These are phyloP conservation scores for Atkinsonella hypoxylon DNA, from an alignment of 2,329 filamentous ascomycete species.

Conservation along the genomic window DNA sequence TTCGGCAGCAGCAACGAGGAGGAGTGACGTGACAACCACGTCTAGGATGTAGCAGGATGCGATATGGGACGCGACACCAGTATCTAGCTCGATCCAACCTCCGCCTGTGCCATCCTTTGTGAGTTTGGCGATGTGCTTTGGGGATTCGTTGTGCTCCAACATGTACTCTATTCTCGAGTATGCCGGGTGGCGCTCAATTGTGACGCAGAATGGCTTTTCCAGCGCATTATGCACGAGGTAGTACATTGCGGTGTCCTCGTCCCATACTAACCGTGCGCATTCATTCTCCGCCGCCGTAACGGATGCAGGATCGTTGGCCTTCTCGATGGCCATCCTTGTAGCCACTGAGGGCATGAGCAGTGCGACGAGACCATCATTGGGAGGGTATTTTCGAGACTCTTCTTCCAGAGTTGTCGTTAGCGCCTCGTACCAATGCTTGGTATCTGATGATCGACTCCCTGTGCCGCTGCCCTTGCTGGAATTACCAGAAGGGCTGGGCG, in stretches of 20 bases:
- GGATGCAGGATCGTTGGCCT: slow-evolving; percentile 45
- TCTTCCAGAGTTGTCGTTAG: slow-evolving; percentile 47
- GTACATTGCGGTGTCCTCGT: slow-evolving; percentile 45
- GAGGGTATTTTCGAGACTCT: slow-evolving; percentile 37
- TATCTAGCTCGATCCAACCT: slow-evolving; percentile 51
- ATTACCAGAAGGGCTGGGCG: slow-evolving; percentile 11
- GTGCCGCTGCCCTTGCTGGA: slow-evolving; percentile 13
- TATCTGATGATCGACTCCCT: slow-evolving; percentile 18
- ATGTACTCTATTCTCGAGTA: slow-evolving; percentile 52
- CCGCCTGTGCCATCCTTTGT: slow-evolving; percentile 47
- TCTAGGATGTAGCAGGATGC: slow-evolving; percentile 51
- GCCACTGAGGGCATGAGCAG: slow-evolving; percentile 56
- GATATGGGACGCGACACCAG: slow-evolving; percentile 44
- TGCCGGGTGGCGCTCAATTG: slow-evolving; percentile 43
- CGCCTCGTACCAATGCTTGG: slow-evolving; percentile 45
- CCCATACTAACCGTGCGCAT: slow-evolving; percentile 61
- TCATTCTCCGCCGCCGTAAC: slow-evolving; percentile 54
- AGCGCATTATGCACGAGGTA: slow-evolving; percentile 54
- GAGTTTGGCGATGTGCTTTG: slow-evolving; percentile 46
- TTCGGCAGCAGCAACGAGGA: slow-evolving; percentile 47
- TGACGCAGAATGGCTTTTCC: slow-evolving; percentile 50
- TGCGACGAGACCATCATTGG: slow-evolving; percentile 53
- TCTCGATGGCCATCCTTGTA: slow-evolving; percentile 49
- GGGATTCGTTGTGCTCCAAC: slow-evolving; percentile 52
- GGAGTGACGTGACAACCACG: slow-evolving; percentile 46